Percentiles rank a stretch among this genome's conserved stretches.
These are phyloP conservation scores for Meyerozyma smithsonii DNA, from an alignment of 1,139 yeast genomes.

Conservation along the genomic window DNA sequence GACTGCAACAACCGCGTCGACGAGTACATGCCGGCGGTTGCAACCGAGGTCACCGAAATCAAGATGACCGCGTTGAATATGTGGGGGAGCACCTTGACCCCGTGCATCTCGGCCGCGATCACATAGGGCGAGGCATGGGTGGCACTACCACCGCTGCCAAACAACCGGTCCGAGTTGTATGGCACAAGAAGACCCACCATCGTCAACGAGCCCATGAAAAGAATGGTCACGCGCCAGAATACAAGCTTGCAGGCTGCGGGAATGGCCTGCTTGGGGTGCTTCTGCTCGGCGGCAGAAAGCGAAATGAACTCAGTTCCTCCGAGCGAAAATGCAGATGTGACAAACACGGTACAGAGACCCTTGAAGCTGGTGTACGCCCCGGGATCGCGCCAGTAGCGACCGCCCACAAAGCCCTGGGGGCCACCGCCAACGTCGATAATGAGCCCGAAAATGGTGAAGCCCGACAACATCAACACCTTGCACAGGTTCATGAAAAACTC, in stretches of 20 bases:
- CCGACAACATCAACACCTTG: slow-evolving; percentile 34
- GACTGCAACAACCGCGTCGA: slow-evolving; percentile 21
- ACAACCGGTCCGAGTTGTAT: slow-evolving; percentile 12
- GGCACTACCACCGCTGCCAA: slow-evolving; percentile 16
- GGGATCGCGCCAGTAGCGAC: slow-evolving; percentile 43
- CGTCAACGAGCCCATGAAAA: slow-evolving; percentile 21
- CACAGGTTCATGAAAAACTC: slow-evolving; percentile 35
- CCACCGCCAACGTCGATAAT: slow-evolving; percentile 39
- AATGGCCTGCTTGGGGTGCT: slow-evolving; percentile 19
- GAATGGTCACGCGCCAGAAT: slow-evolving; percentile 18
- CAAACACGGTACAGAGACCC: slow-evolving; percentile 37
- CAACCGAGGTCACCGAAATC: slow-evolving; percentile 23
- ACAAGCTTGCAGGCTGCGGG: slow-evolving; percentile 20
- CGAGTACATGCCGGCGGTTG: slow-evolving; percentile 26
- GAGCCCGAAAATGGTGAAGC: slow-evolving; percentile 38
- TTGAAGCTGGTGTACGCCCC: slow-evolving; percentile 34
- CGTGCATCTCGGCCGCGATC: slow-evolving; percentile 21
- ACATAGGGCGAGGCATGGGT: slow-evolving; percentile 23
- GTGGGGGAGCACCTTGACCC: slow-evolving; percentile 20
- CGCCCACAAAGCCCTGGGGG: slow-evolving; percentile 35
- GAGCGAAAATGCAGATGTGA: slow-evolving; percentile 34
- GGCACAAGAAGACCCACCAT: slow-evolving; percentile 24
- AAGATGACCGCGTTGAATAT: slow-evolving; percentile 23
- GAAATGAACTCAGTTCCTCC: slow-evolving; percentile 30
- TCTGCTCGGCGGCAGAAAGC: slow-evolving; percentile 19